phyloP scores from a whole-genome alignment of 1,284 basidiomycete genomes.

The Thelephora terrestris region DNA sequence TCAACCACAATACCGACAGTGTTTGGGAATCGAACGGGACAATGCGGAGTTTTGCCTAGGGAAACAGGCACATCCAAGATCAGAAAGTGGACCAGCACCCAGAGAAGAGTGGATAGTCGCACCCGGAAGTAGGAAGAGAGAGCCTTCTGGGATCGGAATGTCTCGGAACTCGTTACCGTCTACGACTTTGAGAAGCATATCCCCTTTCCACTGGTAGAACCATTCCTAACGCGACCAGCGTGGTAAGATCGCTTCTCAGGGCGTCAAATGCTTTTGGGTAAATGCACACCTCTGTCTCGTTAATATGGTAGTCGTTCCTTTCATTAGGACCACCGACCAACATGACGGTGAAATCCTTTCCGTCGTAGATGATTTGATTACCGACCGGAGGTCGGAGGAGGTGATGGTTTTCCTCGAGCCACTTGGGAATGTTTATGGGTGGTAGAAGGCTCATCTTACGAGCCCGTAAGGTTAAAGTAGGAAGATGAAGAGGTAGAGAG shows the following conservation, averaged over 20 bases:
- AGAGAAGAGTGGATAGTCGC: slow-evolving; percentile 12
- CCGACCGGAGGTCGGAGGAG: slow-evolving; percentile 84
- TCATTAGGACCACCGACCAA: slow-evolving; percentile 89
- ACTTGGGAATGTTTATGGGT: slow-evolving; percentile 79
- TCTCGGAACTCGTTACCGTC: slow-evolving; percentile 84
- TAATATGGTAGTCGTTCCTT: slow-evolving; percentile 86
- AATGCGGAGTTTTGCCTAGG: slow-evolving; percentile 88
- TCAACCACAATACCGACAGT: slow-evolving; percentile 95
- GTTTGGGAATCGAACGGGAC: slow-evolving; percentile 83
- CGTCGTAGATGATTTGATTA: slow-evolving; percentile 82
- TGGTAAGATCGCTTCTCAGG: background rate
- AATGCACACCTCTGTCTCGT: slow-evolving; percentile 73
- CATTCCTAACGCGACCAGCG: slow-evolving; percentile 57
- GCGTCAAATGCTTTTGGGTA: background rate
- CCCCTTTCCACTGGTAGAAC: slow-evolving; percentile 93
- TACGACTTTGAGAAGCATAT: slow-evolving; percentile 82
- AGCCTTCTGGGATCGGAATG: slow-evolving; percentile 85
- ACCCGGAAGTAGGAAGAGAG: slow-evolving; percentile 95
- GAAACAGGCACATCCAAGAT: background rate
- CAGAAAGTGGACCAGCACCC: background rate
- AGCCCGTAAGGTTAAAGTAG: too few species aligned
- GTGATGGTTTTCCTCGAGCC: slow-evolving; percentile 73
- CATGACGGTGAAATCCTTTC: slow-evolving; percentile 84
- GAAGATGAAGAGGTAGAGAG: too few species aligned
- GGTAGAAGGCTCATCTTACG: slow-evolving; percentile 46